Evolutionary conservation across 345 rosid genomes (phyloP).

Genomic region (Schrenkiella parvula): DNA sequence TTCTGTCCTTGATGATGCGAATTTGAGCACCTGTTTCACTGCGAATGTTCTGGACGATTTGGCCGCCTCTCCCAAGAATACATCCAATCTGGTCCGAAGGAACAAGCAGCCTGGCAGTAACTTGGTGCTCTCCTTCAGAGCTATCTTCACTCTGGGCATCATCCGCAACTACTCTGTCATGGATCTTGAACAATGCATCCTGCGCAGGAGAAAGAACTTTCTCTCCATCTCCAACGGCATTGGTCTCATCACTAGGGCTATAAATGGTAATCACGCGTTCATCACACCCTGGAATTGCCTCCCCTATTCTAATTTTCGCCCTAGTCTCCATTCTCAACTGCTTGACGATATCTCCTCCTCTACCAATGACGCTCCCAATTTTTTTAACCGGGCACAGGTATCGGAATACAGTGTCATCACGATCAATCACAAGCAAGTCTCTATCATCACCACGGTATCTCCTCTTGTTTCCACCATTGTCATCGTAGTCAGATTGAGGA

Average conservation of each 20-base stretch:
- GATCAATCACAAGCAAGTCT: constrained; percentile 53
- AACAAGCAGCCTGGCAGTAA: constrained; percentile 79
- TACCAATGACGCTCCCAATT: constrained; percentile 94
- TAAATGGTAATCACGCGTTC: constrained; percentile 93
- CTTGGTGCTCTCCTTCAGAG: constrained; percentile 50
- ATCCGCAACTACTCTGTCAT: constrained; percentile 73
- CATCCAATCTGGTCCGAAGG: constrained; percentile 99
- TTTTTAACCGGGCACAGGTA: constrained; percentile 80
- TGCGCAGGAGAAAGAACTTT: constrained; percentile 73
- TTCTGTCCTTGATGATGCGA: constrained; percentile 85
- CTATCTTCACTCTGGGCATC: constrained; percentile 63
- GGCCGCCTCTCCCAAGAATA: constrained; percentile 93
- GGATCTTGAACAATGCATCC: constrained; percentile 86
- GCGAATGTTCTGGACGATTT: constrained; percentile 80
- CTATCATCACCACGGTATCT: constrained; percentile 71
- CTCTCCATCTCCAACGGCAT: constrained; percentile 53
- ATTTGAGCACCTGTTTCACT: constrained; percentile 89
- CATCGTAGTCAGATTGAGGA: constrained; percentile 63
- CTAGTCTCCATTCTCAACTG: constrained; percentile 79
- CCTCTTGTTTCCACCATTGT: constrained; percentile 63
- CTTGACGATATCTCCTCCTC: constrained; percentile 94
- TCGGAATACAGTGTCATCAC: constrained; percentile 76
- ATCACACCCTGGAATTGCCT: constrained; percentile 66
- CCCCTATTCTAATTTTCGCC: constrained; percentile 85
- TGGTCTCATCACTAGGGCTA: constrained; percentile 83